Evolutionary conservation across 768 basidiomycete species (phyloP), one percentile per base, ranked within the genome.

Genomic region (Thelephora ganbajun): DNA sequence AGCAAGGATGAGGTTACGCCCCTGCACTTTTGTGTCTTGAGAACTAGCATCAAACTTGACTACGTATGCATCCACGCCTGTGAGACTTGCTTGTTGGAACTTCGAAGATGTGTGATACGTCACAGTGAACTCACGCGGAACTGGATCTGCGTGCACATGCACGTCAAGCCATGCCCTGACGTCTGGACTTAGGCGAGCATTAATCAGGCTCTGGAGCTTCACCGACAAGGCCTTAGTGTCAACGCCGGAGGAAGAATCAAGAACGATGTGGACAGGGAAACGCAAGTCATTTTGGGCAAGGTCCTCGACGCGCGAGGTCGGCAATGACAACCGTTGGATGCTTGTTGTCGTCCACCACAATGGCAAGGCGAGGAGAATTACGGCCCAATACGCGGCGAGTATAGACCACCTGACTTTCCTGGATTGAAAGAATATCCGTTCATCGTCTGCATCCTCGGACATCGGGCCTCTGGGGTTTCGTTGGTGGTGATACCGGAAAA

Each of bases 261-360:
- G 9, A n/a, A 50, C 39, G 11, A 61, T 44, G 11, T 49, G 41
- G 5, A 59, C 48, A 34, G 57, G 58, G 43, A 60, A 55, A 14
- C 56, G 53, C 18, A 77, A 65, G 35, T 63, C 59, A 1, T 11
- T 19, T 11, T 11, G 33, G 35, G 34, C 45, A 16, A 39, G 42
- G 12, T 9, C 20, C 16, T 61, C 61, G 33, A 92, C 79, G 18
- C 76, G 72, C 37, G 65, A 62, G 6, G 70, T 66, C 1, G 93
- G 89, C 11, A 96, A 67, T 0, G 81, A 67, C 13, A 85, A 69
- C 22, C 93, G 77, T 57, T 92, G 75, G 23, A 98, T 94, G 53
- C 85, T 86, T 4, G 96, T 98, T 22, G 85, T 81, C 45, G 70
- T 72, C 90, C 91, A 97, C 96, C 96, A 99, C 44, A 89, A 71